Evolutionary conservation across 1,139 yeast species (phyloP).

Genomic region (Sugiyamaella neomexicana): DNA sequence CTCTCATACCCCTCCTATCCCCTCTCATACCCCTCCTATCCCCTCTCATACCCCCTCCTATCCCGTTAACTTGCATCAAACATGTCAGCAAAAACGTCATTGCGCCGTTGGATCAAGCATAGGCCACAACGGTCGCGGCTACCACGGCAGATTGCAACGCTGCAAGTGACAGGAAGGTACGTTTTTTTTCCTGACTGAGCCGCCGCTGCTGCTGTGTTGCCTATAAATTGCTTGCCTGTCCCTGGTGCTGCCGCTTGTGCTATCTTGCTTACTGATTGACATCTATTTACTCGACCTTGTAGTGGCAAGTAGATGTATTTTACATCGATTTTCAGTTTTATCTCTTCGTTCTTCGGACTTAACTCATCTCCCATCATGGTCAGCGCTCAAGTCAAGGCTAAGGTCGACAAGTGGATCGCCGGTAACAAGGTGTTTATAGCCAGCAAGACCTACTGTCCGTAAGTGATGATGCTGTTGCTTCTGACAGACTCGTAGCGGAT

Average conservation of each 20-base stretch:
- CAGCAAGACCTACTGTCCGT: constrained; percentile 53
- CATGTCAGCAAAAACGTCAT: neutral
- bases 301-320: constrained; percentile 4
- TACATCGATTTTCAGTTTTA: constrained; percentile 5
- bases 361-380: constrained; percentile 22
- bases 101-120: constrained; percentile 11
- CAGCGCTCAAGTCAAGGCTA: constrained; percentile 35
- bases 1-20: no score
- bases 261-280: neutral
- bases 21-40: no score
- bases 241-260: neutral
- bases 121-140: constrained; percentile 9
- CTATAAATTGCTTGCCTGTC: neutral
- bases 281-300: neutral
- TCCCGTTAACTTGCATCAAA: no score
- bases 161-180: neutral
- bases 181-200: neutral
- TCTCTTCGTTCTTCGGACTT: constrained; percentile 8
- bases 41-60: no score
- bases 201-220: no score
- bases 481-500: neutral
- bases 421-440: constrained; percentile 77
- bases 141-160: neutral
- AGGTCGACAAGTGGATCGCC: constrained; percentile 65
- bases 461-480: constrained; percentile 13